These are phyloP conservation scores for Ceratobasidium sp. DNA, from an alignment of 1,284 basidiomycete species.

Conservation along the genomic window DNA sequence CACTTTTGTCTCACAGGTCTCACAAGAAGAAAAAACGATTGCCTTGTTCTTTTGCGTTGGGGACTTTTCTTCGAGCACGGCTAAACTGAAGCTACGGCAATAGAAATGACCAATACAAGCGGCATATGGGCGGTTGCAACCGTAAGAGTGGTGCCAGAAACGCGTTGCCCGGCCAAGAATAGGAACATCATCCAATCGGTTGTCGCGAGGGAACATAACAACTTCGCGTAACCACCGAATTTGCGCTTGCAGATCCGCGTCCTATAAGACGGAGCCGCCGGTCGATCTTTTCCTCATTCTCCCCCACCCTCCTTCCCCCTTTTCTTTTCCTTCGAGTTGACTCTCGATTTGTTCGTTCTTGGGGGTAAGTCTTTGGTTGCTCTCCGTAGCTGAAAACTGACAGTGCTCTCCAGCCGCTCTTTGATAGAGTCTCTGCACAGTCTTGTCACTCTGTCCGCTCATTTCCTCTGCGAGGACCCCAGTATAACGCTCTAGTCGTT, in stretches of 20 bases:
- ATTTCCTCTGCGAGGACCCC: conserved; percentile 49
- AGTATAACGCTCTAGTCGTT: conserved; percentile 38
- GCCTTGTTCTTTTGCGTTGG: not conserved
- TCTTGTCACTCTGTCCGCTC: conserved; percentile 40
- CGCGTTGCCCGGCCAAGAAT: conserved; percentile 30
- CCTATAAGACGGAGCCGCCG: conserved; percentile 12
- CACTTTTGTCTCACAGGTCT: not conserved
- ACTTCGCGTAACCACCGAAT: conserved; percentile 32
- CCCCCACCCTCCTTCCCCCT: conserved; percentile 42
- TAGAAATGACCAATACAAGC: not conserved
- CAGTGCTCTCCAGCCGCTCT: conserved; percentile 43
- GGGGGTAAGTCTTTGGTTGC: conserved; percentile 40
- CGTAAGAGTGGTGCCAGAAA: conserved; percentile 21
- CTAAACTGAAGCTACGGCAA: not conserved
- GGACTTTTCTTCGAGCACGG: too few species aligned
- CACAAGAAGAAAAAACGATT: not conserved
- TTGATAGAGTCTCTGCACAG: conserved; percentile 48
- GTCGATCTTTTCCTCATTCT: conserved; percentile 31
- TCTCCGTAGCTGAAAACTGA: conserved; percentile 36
- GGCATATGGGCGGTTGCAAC: not conserved
- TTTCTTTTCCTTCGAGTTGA: conserved; percentile 50
- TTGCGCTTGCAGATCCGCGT: conserved; percentile 33
- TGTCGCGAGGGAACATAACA: conserved; percentile 32
- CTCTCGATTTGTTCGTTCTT: conserved; percentile 48
- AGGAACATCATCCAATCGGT: not conserved